These are phyloP conservation scores for Fusarium longipes DNA, from an alignment of 2,329 filamentous ascomycete genomes.

Conservation along the genomic window DNA sequence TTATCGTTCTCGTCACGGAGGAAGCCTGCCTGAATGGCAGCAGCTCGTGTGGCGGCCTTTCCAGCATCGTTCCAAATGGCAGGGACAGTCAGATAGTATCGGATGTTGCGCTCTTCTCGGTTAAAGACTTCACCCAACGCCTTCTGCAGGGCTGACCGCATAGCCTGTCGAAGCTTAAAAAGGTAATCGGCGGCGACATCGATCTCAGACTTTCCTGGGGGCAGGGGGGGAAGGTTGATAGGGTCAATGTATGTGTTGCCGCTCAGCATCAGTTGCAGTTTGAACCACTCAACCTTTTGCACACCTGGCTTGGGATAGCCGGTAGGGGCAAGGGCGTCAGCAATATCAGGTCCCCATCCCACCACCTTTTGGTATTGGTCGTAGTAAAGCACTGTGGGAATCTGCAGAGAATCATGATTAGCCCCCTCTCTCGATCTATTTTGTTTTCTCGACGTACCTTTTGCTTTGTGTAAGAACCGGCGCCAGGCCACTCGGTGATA, in stretches of 20 bases:
- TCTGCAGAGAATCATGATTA: constrained; percentile 63
- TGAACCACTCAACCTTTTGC: constrained; percentile 99
- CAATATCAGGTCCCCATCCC: constrained; percentile 99
- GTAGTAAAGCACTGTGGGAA: constrained; percentile 99
- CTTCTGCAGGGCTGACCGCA: constrained; percentile 95
- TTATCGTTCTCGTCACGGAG: constrained; percentile 98
- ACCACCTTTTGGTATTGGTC: constrained; percentile 99
- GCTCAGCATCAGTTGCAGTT: constrained; percentile 97
- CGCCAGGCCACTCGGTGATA: constrained; percentile 98
- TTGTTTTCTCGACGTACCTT: constrained; percentile 71
- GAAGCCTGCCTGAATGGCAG: constrained; percentile 96
- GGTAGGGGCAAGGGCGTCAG: constrained; percentile 93
- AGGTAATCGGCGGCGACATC: constrained; percentile 99
- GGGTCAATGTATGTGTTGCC: constrained; percentile 99
- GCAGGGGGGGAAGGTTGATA: constrained; percentile 96
- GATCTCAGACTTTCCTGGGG: constrained; percentile 97
- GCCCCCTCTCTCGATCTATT: not conserved
- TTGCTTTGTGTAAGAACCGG: constrained; percentile 97
- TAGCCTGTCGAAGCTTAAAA: constrained; percentile 96
- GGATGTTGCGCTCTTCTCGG: constrained; percentile 96
- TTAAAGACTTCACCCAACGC: constrained; percentile 97
- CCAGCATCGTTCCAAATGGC: constrained; percentile 99
- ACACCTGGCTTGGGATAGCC: constrained; percentile 98
- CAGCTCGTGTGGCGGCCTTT: constrained; percentile 94
- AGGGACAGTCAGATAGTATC: constrained; percentile 98